Evolutionary conservation across 1,139 yeast genomes (phyloP), one percentile per base, ranked within the genome.

Genomic region (Yamadazyma triangularis): DNA sequence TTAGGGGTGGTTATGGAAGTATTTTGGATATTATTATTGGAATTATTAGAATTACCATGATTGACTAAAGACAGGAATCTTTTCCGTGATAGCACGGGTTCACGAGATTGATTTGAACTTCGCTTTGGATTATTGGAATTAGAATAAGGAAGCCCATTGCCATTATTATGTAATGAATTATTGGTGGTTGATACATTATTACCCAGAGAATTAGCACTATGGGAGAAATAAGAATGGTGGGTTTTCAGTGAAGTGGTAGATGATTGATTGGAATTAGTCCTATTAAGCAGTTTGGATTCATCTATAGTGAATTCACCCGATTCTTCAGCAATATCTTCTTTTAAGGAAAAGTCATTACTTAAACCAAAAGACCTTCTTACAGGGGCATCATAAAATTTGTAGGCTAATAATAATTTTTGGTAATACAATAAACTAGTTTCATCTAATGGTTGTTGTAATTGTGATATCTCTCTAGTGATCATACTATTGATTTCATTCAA

Each of bases 401-500:
- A 64, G 6, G 71, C 72, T 11, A 38, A 32, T 7, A 64, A 47
- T 11, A 65, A 33, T 39, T 64, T 64, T 26, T 59, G 61, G 36
- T 62, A 64, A 43, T 64, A 64, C 18, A 43, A 38, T 29, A 64
- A 38, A 3, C 56, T 46, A n/a, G 51, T 53, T 15, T 55, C 60
- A 27, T 64, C 67, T 22, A 57, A 43, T 8, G 43, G 41, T n/a
- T 23, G 25, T n/a, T 31, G 19, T 2, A 33, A 13, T 8, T 39
- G 32, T 3, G 34, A 31, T 2, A 55, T 29, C 33, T 59, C 65
- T n/a, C 34, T 33, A 21, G 50, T 57, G 5, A 66, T 44, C 55
- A 64, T 53, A 16, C 47, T 32, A 41, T 60, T 64, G 18, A 65
- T 51, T 28, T 67, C 73, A 13, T 42, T 45, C 28, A 68, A 45